Conservation (phyloP, 116 monocot species). For the Iris pallida region DNA sequence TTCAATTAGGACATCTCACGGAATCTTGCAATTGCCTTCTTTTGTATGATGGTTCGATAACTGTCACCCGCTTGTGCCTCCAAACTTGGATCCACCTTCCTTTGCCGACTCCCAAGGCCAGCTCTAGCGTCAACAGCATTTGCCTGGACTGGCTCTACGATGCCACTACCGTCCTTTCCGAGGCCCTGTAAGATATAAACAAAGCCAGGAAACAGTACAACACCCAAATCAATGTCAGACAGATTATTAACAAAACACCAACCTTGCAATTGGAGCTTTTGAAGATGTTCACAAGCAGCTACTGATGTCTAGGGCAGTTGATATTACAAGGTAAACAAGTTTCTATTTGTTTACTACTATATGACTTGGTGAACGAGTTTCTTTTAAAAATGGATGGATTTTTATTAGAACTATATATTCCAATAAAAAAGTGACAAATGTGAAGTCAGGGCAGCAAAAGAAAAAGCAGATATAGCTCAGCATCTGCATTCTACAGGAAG, state of each 20-base stretch:
- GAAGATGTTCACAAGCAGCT: too few relatives aligned
- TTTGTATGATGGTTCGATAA: slow-evolving; percentile 83
- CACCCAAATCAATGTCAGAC: slow-evolving; percentile 22
- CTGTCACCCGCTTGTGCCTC: slow-evolving; percentile 92
- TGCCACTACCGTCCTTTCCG: slow-evolving; percentile 87
- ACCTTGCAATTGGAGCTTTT: background rate
- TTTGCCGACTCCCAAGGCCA: slow-evolving; percentile 83
- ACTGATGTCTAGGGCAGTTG: too few relatives aligned
- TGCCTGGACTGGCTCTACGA: slow-evolving; percentile 88
- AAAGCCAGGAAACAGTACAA: background rate
- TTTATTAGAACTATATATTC: too few relatives aligned
- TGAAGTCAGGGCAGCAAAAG: too few relatives aligned
- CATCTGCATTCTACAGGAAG: too few relatives aligned
- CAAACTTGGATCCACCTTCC: slow-evolving; percentile 56
- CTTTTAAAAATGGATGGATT: too few relatives aligned
- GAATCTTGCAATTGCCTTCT: slow-evolving; percentile 95
- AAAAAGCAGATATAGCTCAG: too few relatives aligned
- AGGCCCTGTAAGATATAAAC: slow-evolving; percentile 53
- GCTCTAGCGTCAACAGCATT: slow-evolving; percentile 67
- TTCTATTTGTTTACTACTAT: too few relatives aligned
- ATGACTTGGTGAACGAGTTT: too few relatives aligned
- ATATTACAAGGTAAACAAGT: too few relatives aligned
- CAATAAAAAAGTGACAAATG: too few relatives aligned
- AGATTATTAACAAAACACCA: background rate
- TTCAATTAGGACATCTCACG: slow-evolving; percentile 64